Base-by-base conservation (phyloP, 805 yeast species). In the Kuraishia borneana region DNA sequence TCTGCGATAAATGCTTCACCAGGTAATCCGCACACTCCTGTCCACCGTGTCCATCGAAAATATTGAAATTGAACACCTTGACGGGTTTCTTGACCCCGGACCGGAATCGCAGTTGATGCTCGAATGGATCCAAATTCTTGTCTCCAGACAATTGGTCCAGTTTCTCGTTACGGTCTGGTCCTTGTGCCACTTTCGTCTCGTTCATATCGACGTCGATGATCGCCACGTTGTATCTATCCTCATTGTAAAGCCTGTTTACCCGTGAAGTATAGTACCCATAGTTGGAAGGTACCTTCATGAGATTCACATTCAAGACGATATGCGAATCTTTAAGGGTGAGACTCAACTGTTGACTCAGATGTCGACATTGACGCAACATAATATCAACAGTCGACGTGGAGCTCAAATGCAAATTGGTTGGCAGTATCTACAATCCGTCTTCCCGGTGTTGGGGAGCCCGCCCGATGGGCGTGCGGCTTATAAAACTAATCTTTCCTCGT, bases 31-130 rank as follows among this genome's bases (percentile, higher is more conserved):
- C 67, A 46, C 95, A 83, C 35, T 77, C 76, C 18, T 64, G 66
- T 17, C 95, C 94, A 6, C 97, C 98, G 57, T 92, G 98, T 7
- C 98, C 98, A 57, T 92, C 98, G 54, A 83, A 87, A 2, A 92
- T 68, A 31, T 74, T 73, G 46, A 83, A 76, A 43, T 73, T 74
- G 58, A 89, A 82, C 14, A 77, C 74, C 33, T 59, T 45, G 18
- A 43, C 40, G 19, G 19, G 8, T 12, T 30, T 31, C 25, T 22
- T 18, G 7, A 26, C 19, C 2, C 39, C 36, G 23, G 40, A 9
- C 18, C 5, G 31, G 5, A 3, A 18, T 4, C 7, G 5, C n/a
- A 10, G 5, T n/a, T n/a, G 3, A 9, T 13, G 14, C 4, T 6
- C n/a, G 26, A 21, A 33, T 8, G 31, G 36, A 18, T 21, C 31